These are phyloP conservation scores for Lantana camara DNA, from an alignment of 257 asterid genomes.

Conservation along the genomic window DNA sequence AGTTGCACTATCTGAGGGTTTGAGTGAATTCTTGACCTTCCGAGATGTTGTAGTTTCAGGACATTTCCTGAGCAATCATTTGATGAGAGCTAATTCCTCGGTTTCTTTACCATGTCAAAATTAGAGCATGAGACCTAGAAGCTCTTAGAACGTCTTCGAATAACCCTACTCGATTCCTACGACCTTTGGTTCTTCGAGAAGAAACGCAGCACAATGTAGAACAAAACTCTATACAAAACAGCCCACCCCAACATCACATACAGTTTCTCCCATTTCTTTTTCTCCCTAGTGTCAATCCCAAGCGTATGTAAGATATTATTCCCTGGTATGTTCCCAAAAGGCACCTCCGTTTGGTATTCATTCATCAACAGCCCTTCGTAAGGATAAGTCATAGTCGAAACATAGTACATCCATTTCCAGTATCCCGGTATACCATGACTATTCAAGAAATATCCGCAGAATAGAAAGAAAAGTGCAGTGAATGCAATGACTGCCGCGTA, in stretches of 20 bases:
- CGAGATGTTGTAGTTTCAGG: too few species aligned
- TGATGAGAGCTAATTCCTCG: too few species aligned
- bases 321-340: constrained; percentile 52
- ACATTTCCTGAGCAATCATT: too few species aligned
- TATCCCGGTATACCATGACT: constrained; percentile 57
- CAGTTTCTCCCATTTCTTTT: constrained; percentile 61
- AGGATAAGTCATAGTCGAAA: constrained; percentile 82
- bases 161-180: constrained; percentile 18
- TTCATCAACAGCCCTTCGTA: constrained; percentile 84
- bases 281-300: constrained; percentile 38
- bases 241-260: constrained; percentile 79
- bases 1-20: too few species aligned
- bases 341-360: constrained; percentile 47
- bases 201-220: constrained; percentile 74
- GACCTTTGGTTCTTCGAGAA: constrained; percentile 78
- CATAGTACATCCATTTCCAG: constrained; percentile 90
- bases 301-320: constrained; percentile 49
- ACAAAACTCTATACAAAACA: constrained; percentile 60
- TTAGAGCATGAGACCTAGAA: too few species aligned
- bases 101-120: too few species aligned
- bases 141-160: not conserved
- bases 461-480: constrained; percentile 80
- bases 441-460: constrained; percentile 70
- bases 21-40: too few species aligned
- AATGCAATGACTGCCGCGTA: constrained; percentile 90